Conservation (phyloP, 1,284 basidiomycete species). For the Leccinum insolens region DNA sequence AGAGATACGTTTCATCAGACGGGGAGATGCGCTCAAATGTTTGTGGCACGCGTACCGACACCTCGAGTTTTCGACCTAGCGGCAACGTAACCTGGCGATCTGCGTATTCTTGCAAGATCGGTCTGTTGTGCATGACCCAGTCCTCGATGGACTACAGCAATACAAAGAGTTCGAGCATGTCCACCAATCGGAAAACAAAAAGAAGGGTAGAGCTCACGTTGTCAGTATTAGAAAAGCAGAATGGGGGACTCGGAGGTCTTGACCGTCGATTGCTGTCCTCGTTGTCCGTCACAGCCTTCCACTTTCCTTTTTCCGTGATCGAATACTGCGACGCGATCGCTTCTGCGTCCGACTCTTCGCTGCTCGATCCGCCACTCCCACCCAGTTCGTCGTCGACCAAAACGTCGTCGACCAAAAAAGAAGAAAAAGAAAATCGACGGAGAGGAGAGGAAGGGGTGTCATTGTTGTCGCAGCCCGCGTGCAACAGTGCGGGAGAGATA, state of each 20-base stretch:
- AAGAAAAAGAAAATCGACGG: background rate
- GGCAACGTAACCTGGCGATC: constrained; percentile 30
- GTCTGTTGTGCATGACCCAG: constrained; percentile 28
- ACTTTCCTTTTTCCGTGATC: constrained; percentile 15
- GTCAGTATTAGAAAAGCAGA: background rate
- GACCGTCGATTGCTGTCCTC: background rate
- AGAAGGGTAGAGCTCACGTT: constrained; percentile 12
- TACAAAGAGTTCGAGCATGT: background rate
- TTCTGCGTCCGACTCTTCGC: constrained; percentile 11
- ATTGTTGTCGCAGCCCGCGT: constrained; percentile 3
- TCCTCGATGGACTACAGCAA: constrained; percentile 19
- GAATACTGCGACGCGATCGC: background rate
- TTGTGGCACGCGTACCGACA: constrained; percentile 23
- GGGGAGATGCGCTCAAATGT: background rate
- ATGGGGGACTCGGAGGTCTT: constrained; percentile 5
- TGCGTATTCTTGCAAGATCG: constrained; percentile 31
- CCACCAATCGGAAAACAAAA: background rate
- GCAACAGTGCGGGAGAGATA: constrained; percentile 23
- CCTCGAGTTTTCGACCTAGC: constrained; percentile 26
- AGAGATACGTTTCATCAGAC: constrained; percentile 8
- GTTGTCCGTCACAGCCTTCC: constrained; percentile 9
- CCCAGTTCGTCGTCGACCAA: background rate
- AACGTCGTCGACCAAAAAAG: background rate
- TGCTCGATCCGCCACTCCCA: background rate
- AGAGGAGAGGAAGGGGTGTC: background rate